phyloP scores from a whole-genome alignment of 805 yeast genomes.

The Candida awuae region DNA sequence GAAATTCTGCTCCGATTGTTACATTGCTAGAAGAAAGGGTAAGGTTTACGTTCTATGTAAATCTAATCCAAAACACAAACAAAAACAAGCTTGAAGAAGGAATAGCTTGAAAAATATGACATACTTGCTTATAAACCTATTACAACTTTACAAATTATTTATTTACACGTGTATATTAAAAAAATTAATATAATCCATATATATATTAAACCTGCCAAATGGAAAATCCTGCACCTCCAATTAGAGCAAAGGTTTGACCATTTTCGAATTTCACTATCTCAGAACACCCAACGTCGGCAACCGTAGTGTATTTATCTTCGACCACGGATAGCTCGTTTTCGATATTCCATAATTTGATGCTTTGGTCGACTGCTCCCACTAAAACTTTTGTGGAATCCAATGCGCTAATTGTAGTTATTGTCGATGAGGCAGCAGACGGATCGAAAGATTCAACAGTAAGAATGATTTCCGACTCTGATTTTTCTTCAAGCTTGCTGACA shows the following conservation, averaged over 20 bases:
- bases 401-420: conserved; percentile 59
- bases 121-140: conserved; percentile 8
- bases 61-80: conserved; percentile 87
- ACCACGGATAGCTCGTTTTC: conserved; percentile 26
- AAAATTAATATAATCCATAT: background rate
- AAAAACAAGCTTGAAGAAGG: conserved; percentile 62
- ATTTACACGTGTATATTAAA: conserved; percentile 1
- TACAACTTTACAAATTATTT: too few species aligned
- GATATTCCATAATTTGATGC: conserved; percentile 55
- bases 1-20: conserved; percentile 88
- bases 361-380: conserved; percentile 81
- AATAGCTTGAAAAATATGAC: background rate
- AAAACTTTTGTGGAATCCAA: conserved; percentile 31
- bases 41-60: conserved; percentile 90
- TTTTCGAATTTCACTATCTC: conserved; percentile 30
- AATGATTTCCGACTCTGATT: conserved; percentile 17
- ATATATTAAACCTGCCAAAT: conserved; percentile 15
- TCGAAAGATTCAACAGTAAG: conserved; percentile 30
- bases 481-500: conserved; percentile 26
- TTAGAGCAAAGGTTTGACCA: conserved; percentile 31
- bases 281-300: conserved; percentile 85
- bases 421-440: conserved; percentile 71
- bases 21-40: conserved; percentile 90
- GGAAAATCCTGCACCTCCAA: conserved; percentile 79
- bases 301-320: conserved; percentile 56